These are phyloP conservation scores for Hyparrhenia diplandra DNA, from an alignment of 176 grass and related monocot species.

Conservation along the genomic window DNA sequence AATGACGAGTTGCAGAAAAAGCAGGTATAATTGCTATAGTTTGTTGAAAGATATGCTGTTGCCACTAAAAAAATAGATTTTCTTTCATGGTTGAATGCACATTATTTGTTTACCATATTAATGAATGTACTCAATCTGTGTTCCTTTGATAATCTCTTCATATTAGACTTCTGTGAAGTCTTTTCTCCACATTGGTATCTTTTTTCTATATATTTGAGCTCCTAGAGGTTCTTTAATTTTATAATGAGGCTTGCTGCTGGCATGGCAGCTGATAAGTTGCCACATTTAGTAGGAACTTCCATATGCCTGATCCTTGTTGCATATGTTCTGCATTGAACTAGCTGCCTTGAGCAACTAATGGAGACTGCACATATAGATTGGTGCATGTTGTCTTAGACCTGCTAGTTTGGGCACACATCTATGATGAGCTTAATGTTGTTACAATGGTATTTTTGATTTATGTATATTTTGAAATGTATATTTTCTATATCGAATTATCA, in stretches of 20 bases:
- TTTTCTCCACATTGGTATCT: neutral
- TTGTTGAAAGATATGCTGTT: neutral
- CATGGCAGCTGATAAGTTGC: neutral
- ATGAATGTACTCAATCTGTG: neutral
- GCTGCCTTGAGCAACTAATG: neutral
- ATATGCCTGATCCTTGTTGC: neutral
- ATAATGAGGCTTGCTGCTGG: constrained; percentile 15
- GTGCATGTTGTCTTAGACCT: too few species aligned
- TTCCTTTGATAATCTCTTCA: neutral
- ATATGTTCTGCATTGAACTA: constrained; percentile 13
- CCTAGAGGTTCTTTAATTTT: neutral
- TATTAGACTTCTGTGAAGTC: neutral
- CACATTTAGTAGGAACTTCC: neutral
- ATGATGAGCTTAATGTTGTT: neutral
- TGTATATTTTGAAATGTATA: neutral
- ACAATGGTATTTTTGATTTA: neutral
- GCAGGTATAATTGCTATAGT: constrained; percentile 46
- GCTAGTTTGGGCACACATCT: too few species aligned
- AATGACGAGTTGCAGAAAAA: constrained; percentile 82
- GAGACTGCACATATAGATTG: neutral
- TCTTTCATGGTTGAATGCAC: neutral
- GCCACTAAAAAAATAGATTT: neutral
- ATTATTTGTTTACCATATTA: neutral
- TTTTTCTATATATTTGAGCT: constrained; percentile 3
- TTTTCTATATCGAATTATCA: neutral